Evolutionary conservation across 352 stramenopile genomes (phyloP).

Genomic region (Thalassiosira hispida): DNA sequence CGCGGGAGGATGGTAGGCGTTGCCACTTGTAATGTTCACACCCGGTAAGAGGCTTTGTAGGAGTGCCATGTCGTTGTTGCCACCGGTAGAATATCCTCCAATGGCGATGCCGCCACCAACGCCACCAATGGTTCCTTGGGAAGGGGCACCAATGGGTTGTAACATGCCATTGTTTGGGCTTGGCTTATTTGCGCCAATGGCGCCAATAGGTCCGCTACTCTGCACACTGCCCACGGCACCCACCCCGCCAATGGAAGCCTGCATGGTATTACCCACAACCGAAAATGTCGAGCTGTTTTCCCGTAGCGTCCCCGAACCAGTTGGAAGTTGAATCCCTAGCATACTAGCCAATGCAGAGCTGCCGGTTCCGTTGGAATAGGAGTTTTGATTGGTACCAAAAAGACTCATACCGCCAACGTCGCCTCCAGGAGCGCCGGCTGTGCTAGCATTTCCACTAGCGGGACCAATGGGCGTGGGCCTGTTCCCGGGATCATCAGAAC

Average conservation of each 20-base stretch:
- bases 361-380: slow-evolving; percentile 36
- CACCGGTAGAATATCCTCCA: slow-evolving; percentile 58
- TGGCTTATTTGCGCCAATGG: slow-evolving; percentile 54
- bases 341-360: slow-evolving; percentile 82
- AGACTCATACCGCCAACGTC: slow-evolving; percentile 61
- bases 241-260: slow-evolving; percentile 33
- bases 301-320: slow-evolving; percentile 74
- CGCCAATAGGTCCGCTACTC: slow-evolving; percentile 23
- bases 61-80: slow-evolving; percentile 81
- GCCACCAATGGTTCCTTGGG: slow-evolving; percentile 7
- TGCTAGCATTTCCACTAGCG: slow-evolving; percentile 27
- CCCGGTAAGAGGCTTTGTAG: slow-evolving; percentile 81
- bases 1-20: slow-evolving; percentile 40
- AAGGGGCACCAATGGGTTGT: slow-evolving; percentile 47
- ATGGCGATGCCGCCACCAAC: slow-evolving; percentile 63
- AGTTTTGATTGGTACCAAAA: slow-evolving; percentile 49
- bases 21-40: slow-evolving; percentile 83
- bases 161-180: slow-evolving; percentile 29
- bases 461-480: slow-evolving; percentile 51
- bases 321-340: slow-evolving; percentile 82
- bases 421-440: slow-evolving; percentile 22
- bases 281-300: slow-evolving; percentile 44
- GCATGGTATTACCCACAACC: slow-evolving; percentile 13
- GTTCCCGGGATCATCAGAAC: slow-evolving; percentile 8
- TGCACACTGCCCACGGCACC: slow-evolving; percentile 16